Conservation (phyloP, 441 rosid species). For the Corymbia calophylla region DNA sequence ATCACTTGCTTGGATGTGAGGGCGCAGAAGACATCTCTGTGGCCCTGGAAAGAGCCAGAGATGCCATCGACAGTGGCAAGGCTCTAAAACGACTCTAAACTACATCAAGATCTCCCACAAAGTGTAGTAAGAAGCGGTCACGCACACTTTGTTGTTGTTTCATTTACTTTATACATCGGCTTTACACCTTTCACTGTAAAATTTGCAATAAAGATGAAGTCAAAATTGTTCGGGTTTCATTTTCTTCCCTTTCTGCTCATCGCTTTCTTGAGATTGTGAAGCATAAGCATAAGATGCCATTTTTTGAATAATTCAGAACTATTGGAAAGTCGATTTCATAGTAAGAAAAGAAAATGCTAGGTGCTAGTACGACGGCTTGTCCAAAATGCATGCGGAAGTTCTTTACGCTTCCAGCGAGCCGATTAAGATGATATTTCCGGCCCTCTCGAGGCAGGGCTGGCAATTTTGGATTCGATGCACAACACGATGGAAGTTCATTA, state of each 20-base stretch:
- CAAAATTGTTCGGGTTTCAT: not conserved
- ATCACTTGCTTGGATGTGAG: conserved; percentile 81
- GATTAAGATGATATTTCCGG: not conserved
- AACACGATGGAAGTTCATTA: not conserved
- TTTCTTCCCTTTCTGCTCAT: not conserved
- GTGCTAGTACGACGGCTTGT: not conserved
- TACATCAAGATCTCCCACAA: conserved; percentile 70
- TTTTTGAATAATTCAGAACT: not conserved
- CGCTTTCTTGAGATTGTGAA: not conserved
- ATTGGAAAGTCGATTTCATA: not conserved
- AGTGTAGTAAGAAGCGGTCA: conserved; percentile 17
- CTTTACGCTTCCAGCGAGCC: not conserved
- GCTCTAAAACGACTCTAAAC: conserved; percentile 67
- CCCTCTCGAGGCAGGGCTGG: not conserved
- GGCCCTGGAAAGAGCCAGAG: conserved; percentile 87
- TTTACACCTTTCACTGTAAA: not conserved
- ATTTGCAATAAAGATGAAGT: not conserved
- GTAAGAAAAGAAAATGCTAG: not conserved
- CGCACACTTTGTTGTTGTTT: not conserved
- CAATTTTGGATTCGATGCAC: not conserved
- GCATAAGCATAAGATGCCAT: not conserved
- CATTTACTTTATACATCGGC: not conserved
- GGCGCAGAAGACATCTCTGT: conserved; percentile 65
- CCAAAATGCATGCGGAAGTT: not conserved
- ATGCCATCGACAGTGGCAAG: conserved; percentile 86